A percentile compares a stretch with the other conserved stretches of the same genome.
Evolutionary conservation across 495 filamentous ascomycete species (phyloP).

Genomic region (Talaromyces stipitatus): DNA sequence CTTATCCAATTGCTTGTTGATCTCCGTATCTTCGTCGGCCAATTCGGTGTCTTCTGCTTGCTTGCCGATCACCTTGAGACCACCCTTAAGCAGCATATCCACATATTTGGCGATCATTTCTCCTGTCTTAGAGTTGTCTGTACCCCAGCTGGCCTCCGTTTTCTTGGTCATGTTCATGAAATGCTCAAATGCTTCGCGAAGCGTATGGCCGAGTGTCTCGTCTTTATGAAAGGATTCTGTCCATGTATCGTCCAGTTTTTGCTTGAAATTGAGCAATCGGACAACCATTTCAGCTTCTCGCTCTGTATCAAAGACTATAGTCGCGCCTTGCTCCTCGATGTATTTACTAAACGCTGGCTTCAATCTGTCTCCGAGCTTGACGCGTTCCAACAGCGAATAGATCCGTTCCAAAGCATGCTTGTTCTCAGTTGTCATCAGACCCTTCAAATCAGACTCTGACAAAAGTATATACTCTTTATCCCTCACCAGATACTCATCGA

Average conservation of each 20-base stretch:
- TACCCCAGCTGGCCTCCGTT: conserved; percentile 55
- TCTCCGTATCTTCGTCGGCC: conserved; percentile 82
- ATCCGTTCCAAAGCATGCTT: conserved; percentile 63
- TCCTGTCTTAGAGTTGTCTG: conserved; percentile 84
- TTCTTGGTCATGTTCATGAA: conserved; percentile 87
- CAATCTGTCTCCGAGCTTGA: conserved; percentile 55
- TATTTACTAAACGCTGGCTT: conserved; percentile 67
- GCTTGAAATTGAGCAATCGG: conserved; percentile 74
- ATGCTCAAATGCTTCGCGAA: conserved; percentile 74
- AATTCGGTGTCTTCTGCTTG: conserved; percentile 41
- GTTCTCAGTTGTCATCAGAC: conserved; percentile 59
- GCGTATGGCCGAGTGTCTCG: conserved; percentile 61
- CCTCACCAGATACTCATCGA: conserved; percentile 60
- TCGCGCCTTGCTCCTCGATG: conserved; percentile 66
- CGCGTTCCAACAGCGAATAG: conserved; percentile 63
- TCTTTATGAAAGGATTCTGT: conserved; percentile 65
- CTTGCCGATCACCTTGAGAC: conserved; percentile 62
- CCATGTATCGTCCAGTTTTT: conserved; percentile 66
- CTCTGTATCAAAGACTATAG: conserved; percentile 71
- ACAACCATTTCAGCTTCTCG: conserved; percentile 81
- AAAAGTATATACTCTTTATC: conserved; percentile 55
- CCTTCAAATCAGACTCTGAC: conserved; percentile 51
- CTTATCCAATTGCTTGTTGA: conserved; percentile 83
- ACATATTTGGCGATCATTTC: conserved; percentile 99
- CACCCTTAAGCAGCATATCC: conserved; percentile 79